Percentiles rank a stretch among this genome's conserved stretches.
phyloP scores from a whole-genome alignment of 139 green algal genomes.

The Pycnococcus provasolii region DNA sequence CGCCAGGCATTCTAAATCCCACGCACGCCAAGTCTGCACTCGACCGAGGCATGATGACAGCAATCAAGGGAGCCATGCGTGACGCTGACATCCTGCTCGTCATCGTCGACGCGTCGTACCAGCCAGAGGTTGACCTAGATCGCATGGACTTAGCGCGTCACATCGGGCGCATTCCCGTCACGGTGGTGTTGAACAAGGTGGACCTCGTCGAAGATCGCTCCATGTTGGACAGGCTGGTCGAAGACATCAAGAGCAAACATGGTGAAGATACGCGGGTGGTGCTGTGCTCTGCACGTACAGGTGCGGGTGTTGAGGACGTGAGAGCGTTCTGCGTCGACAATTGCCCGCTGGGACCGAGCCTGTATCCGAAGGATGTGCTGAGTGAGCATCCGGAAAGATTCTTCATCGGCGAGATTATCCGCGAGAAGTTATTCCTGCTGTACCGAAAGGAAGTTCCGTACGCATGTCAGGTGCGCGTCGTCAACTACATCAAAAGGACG shows the following conservation, averaged over 20 bases:
- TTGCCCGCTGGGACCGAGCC: no score
- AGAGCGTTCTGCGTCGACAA: no score
- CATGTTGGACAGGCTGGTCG: no score
- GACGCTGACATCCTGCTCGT: not conserved
- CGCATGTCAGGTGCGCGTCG: constrained; percentile 55
- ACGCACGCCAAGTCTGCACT: not conserved
- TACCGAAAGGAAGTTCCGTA: constrained; percentile 75
- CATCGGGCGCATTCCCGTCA: no score
- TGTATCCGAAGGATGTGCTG: constrained; percentile 50
- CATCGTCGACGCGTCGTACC: constrained; percentile 9
- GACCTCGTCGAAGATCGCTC: no score
- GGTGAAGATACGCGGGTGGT: no score
- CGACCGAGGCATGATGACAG: constrained; percentile 4
- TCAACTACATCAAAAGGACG: constrained; percentile 59
- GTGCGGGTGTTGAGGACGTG: no score
- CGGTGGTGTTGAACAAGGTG: no score
- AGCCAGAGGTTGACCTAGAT: no score
- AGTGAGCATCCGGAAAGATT: constrained; percentile 83
- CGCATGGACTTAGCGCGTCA: no score
- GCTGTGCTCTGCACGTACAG: no score
- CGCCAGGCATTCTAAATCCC: constrained; percentile 8
- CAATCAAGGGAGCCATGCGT: not conserved
- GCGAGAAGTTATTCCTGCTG: constrained; percentile 86
- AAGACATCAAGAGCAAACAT: no score
- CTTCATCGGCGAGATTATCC: constrained; percentile 92